Percentiles rank a stretch among this genome's conserved stretches.
Conservation (phyloP, 192 early-diverging fungal species). For the Pilaira anomala region DNA sequence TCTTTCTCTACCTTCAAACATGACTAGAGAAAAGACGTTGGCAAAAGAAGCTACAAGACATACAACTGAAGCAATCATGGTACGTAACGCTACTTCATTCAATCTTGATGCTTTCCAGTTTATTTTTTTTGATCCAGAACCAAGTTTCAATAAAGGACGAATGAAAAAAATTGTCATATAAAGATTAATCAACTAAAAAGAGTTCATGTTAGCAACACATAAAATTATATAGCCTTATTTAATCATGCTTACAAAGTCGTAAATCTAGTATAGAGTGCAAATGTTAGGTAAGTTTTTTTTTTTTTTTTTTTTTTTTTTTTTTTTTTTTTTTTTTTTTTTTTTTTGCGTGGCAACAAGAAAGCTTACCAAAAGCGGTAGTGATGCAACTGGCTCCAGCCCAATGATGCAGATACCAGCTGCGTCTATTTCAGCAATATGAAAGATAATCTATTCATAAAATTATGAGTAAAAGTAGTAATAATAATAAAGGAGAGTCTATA, state of each 20-base stretch:
- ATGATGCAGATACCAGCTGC: slow-evolving; percentile 31
- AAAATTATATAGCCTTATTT: neutral
- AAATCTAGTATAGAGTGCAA: slow-evolving; percentile 8
- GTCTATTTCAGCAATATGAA: slow-evolving; percentile 26
- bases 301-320: neutral
- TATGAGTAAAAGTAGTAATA: neutral
- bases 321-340: neutral
- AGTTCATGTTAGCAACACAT: neutral
- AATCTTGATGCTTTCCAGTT: slow-evolving; percentile 28
- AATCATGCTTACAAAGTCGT: slow-evolving; percentile 32
- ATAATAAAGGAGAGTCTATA: neutral
- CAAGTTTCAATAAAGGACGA: slow-evolving; percentile 24
- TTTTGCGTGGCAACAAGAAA: neutral
- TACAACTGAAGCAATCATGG: slow-evolving; percentile 42
- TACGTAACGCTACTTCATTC: slow-evolving; percentile 42
- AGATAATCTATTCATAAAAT: slow-evolving; percentile 25
- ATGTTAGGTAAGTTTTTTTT: no score
- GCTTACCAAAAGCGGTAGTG: slow-evolving; percentile 37
- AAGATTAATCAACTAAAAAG: slow-evolving; percentile 29
- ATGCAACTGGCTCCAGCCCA: slow-evolving; percentile 28
- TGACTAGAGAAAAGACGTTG: slow-evolving; percentile 42
- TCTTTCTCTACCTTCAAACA: slow-evolving; percentile 41
- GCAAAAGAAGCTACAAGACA: slow-evolving; percentile 38
- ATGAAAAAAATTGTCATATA: slow-evolving; percentile 39
- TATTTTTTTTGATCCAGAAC: neutral